A percentile compares a stretch with the other conserved stretches of the same genome.
These are phyloP conservation scores for Arthroderma uncinatum DNA, from an alignment of 2,329 filamentous ascomycete species.

Conservation along the genomic window DNA sequence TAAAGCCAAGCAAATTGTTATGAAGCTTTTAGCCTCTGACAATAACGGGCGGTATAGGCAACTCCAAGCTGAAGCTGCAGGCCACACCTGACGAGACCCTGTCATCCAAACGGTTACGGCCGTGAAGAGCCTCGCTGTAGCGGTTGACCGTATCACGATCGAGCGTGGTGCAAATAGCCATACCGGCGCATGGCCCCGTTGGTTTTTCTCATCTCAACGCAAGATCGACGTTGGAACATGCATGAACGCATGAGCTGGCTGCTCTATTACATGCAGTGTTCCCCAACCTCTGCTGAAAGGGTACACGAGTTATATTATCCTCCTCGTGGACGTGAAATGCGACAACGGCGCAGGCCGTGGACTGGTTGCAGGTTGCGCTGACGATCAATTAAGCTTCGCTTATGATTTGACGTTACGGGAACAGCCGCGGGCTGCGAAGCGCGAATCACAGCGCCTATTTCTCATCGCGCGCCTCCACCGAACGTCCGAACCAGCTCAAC, in stretches of 20 bases:
- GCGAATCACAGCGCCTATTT: constrained; percentile 3
- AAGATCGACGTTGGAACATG: constrained; percentile 1
- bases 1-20: no score
- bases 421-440: background rate
- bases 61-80: background rate
- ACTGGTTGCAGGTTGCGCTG: background rate
- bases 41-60: background rate
- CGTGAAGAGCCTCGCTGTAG: background rate
- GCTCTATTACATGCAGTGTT: background rate
- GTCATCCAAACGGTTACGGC: no score
- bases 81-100: background rate
- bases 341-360: background rate
- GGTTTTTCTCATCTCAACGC: background rate
- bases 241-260: background rate
- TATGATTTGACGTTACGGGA: background rate
- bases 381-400: background rate
- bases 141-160: background rate
- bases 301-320: background rate
- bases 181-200: background rate
- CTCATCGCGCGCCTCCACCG: background rate
- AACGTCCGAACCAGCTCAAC: background rate
- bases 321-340: background rate
- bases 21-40: no score
- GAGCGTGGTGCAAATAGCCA: background rate
- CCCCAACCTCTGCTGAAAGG: background rate